These are phyloP conservation scores for Yarrowia sp. DNA, from an alignment of 805 yeast species.

Conservation along the genomic window DNA sequence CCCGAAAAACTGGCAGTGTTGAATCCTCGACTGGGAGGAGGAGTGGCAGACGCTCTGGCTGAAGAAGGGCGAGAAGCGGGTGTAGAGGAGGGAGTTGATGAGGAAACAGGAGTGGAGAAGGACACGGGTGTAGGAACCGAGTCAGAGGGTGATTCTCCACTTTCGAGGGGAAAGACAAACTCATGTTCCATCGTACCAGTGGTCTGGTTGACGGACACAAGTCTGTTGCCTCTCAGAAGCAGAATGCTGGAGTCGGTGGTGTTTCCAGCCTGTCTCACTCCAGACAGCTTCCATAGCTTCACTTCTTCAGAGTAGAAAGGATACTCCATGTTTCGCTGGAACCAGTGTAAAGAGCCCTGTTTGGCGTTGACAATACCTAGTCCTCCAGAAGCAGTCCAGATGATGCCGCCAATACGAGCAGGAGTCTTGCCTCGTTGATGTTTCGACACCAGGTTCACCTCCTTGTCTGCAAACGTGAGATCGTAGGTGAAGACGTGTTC, in stretches of 20 bases:
- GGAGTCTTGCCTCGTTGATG: constrained; percentile 63
- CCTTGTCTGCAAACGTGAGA: constrained; percentile 49
- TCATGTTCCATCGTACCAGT: not conserved
- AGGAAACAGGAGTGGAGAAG: not conserved
- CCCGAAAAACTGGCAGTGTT: not conserved
- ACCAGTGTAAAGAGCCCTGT: constrained; percentile 65
- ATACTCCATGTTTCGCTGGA: constrained; percentile 37
- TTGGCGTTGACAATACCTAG: constrained; percentile 53
- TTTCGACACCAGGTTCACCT: constrained; percentile 55
- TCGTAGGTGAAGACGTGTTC: constrained; percentile 68
- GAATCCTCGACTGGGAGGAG: not conserved
- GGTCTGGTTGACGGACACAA: not conserved
- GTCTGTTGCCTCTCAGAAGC: not conserved
- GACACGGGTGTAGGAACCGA: not conserved
- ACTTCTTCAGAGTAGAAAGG: constrained; percentile 30
- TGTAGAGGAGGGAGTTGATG: not conserved
- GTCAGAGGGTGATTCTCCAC: not conserved
- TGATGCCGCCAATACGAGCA: constrained; percentile 49
- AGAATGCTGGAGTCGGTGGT: not conserved
- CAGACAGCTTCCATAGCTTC: constrained; percentile 34
- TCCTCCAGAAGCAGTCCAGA: constrained; percentile 53
- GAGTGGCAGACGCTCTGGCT: not conserved
- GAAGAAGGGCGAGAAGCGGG: not conserved
- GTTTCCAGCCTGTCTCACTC: constrained; percentile 31
- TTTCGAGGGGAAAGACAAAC: not conserved